Evolutionary conservation across 306 rosid genomes (phyloP), one percentile per base, ranked within the genome.

Genomic region (Mimosa bimucronata): DNA sequence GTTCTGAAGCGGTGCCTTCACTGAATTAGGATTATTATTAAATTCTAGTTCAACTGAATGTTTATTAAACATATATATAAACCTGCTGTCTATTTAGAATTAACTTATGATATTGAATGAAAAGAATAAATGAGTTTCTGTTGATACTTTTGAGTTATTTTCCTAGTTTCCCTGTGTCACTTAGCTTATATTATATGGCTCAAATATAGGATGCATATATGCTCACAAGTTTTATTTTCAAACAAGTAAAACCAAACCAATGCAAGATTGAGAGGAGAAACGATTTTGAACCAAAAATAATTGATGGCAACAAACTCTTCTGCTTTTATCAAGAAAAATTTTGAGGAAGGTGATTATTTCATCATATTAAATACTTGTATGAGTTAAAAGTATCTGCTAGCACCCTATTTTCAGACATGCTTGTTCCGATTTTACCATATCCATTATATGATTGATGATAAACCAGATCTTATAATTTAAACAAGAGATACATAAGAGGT

Each of bases 181-280:
- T 65, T 37, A 16, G 16, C 12, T n/a, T 29, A 73, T 50, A 79
- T 62, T 62, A 41, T 66, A 71, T 74, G 83, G 79, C 76, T 75
- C 34, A 31, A 62, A 79, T 60, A 78, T 21, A 73, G 37, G 75
- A 75, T 78, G 80, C 81, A 83, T 77, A 75, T 46, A 79, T 62
- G 79, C 75, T 65, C 76, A 71, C 82, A 71, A 75, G 80, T 58
- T 87, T 70, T 74, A 84, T 42, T 83, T 67, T 75, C 1, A 25
- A 83, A 83, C 75, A 77, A 44, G 79, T 80, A 58, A 76, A 82
- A 73, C 64, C 71, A 61, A 69, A 61, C 74, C 85, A 83, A 80
- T 52, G 77, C 79, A 77, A 77, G 70, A 83, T 73, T 83, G 71
- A 60, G 14, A 30, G 40, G 26, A 7, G 25, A 26, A 34, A 73